Evolutionary conservation across 306 rosid genomes (phyloP).

Genomic region (Prunus dulcis): DNA sequence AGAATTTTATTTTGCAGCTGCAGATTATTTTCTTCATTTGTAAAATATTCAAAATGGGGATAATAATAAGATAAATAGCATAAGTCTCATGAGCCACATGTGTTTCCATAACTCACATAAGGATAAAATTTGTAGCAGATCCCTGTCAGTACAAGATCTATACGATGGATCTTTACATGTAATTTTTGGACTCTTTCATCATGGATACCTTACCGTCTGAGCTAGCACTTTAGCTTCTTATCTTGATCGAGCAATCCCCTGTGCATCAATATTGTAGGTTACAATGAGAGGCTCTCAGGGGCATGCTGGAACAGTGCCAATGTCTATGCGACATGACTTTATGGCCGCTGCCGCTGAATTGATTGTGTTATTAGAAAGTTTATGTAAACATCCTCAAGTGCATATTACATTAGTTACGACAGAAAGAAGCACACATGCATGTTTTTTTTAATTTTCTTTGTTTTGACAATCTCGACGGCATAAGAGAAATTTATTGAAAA

Average conservation of each 20-base stretch:
- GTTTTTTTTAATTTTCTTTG: too few relatives aligned
- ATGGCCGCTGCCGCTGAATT: slow-evolving; percentile 84
- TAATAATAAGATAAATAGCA: neutral
- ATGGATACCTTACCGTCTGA: neutral
- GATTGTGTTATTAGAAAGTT: slow-evolving; percentile 68
- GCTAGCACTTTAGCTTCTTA: neutral
- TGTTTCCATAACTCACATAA: neutral
- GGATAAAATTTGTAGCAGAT: too few relatives aligned
- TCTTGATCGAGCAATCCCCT: neutral
- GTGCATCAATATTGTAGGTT: slow-evolving; percentile 48
- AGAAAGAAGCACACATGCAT: too few relatives aligned
- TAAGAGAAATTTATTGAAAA: too few relatives aligned
- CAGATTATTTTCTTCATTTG: too few relatives aligned
- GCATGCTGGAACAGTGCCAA: slow-evolving; percentile 95
- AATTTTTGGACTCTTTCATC: neutral
- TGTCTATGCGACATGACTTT: slow-evolving; percentile 94
- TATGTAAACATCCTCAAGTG: slow-evolving; percentile 66
- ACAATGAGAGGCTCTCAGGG: slow-evolving; percentile 91
- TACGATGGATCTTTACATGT: neutral
- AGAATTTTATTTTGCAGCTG: too few relatives aligned
- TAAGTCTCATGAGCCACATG: neutral
- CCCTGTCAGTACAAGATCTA: neutral
- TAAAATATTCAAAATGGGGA: too few relatives aligned
- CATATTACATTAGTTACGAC: too few relatives aligned
- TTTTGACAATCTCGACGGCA: too few relatives aligned